Base-by-base conservation (phyloP, 805 yeast genomes). In the Maudiozyma pseudohumilis region DNA sequence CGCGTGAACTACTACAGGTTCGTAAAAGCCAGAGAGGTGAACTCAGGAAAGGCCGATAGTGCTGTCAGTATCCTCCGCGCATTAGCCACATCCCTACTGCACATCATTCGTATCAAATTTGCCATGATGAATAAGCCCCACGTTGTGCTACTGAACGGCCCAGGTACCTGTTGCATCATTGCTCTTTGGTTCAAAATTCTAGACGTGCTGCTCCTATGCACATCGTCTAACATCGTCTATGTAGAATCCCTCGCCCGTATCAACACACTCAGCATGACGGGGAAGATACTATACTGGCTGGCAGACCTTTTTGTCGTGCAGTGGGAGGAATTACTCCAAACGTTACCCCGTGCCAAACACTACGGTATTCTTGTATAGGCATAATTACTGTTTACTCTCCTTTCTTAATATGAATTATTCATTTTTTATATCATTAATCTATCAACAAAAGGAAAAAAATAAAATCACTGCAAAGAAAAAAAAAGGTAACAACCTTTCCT, bases 241-340 rank as follows among this genome's bases (percentile, higher is more conserved):
- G 34, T 44, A 13, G 48, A 44, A 32, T 44, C 46, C 2, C 22
- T 44, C 17, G 48, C 46, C 5, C 37, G 48, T 32, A 45, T 45
- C 12, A 34, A 68, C 38, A 61, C 65, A 2, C 66, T 92, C 36
- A 86, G 96, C 52, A 60, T 87, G 23, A 77, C 88, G 13, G 98
- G 97, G 0, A 53, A 60, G 34, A 55, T 92, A 15, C 53, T 89
- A 11, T 65, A 81, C 43, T 86, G 86, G 3, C 63, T 92, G 4
- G 67, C 78, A 4, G 82, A 86, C 54, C 65, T 88, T 17, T 82
- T 92, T 42, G 52, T 92, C 1, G 97, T 92, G 7, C 98, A 92
- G 56, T 92, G 98, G 98, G 74, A 73, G 20, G 65, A 67, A 20
- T 63, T 92, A 39, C 66, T 51, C 16, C 52, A 56, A 38, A n/a